Evolutionary conservation across 305 asterid genomes (phyloP), one percentile per base, ranked within the genome.

Genomic region (Fraxinus velutina): DNA sequence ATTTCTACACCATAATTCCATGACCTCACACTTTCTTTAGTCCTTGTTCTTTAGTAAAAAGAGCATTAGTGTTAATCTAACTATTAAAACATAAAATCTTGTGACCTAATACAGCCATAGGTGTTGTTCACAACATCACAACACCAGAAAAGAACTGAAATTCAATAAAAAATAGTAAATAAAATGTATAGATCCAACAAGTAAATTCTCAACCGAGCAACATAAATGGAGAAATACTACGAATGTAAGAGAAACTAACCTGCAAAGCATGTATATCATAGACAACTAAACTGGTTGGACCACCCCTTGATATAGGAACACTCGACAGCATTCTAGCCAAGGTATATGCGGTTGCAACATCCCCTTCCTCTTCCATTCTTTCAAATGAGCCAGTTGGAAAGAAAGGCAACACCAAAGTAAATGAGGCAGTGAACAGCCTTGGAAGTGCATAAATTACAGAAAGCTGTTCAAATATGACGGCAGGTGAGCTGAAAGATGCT

Each of bases 351-450:
- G 99, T 96, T 36, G 99, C 99, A 10, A 96, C 98, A 84, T 96
- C 99, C 32, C 98, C 99, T 86, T 96, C 99, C 91, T 94, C 99
- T 86, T 96, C 99, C 80, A 94, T 88, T 76, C 99, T 86, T 84
- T 96, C 99, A 83, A 96, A 96, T 68, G 99, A 91, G 79, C 98
- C 99, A 36, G 99, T 96, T 42, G 99, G 98, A 73, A 96, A 96
- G 90, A 94, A 96, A 79, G 99, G 99, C 83, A 96, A 81, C 42
- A 94, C 98, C 82, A 96, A 85, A 0, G 96, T 86, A 81, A 96
- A 94, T 2, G 99, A 96, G 80, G 98, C 98, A 50, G 89, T 96
- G 81, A 94, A 96, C 70, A 94, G 90, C 96, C 92, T 93, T 0
- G 99, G 99, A 78, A 96, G 98, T 8, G 98, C 99, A 83, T 90